Evolutionary conservation across 495 filamentous ascomycete species (phyloP).

Genomic region (Mytilinidion resinicola): DNA sequence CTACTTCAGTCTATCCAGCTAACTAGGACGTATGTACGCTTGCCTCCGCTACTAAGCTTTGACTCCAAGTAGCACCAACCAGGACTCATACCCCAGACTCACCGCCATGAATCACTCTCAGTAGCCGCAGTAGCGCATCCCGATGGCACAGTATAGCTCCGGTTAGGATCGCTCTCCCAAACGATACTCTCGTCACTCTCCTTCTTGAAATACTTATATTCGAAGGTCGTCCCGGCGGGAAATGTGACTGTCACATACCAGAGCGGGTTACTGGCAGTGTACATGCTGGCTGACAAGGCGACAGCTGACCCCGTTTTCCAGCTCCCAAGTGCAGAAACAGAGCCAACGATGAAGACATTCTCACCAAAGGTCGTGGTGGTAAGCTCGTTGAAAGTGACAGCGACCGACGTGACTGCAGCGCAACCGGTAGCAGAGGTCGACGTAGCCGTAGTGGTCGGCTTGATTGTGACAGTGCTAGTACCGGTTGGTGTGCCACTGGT

Average conservation of each 20-base stretch:
- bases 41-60: too few relatives aligned
- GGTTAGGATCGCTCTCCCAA: slow-evolving; percentile 62
- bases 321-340: slow-evolving; percentile 47
- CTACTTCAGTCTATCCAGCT: too few relatives aligned
- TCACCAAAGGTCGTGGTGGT: slow-evolving; percentile 52
- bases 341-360: slow-evolving; percentile 55
- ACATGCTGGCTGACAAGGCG: slow-evolving; percentile 45
- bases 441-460: slow-evolving; percentile 37
- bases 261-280: slow-evolving; percentile 48
- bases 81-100: background rate
- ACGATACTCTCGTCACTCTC: slow-evolving; percentile 45
- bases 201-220: slow-evolving; percentile 65
- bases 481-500: slow-evolving; percentile 31
- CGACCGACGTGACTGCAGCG: background rate
- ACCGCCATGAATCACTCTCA: slow-evolving; percentile 26
- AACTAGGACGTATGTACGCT: too few relatives aligned
- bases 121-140: slow-evolving; percentile 43
- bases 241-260: slow-evolving; percentile 51
- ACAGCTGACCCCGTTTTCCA: slow-evolving; percentile 42
- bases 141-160: slow-evolving; percentile 46
- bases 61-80: too few relatives aligned
- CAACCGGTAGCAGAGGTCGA: slow-evolving; percentile 25
- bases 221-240: slow-evolving; percentile 45
- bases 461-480: slow-evolving; percentile 29
- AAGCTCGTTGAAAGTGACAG: slow-evolving; percentile 52